Evolutionary conservation across 108 stramenopile species (phyloP).

Genomic region (Pseudonitzschia multiseries): DNA sequence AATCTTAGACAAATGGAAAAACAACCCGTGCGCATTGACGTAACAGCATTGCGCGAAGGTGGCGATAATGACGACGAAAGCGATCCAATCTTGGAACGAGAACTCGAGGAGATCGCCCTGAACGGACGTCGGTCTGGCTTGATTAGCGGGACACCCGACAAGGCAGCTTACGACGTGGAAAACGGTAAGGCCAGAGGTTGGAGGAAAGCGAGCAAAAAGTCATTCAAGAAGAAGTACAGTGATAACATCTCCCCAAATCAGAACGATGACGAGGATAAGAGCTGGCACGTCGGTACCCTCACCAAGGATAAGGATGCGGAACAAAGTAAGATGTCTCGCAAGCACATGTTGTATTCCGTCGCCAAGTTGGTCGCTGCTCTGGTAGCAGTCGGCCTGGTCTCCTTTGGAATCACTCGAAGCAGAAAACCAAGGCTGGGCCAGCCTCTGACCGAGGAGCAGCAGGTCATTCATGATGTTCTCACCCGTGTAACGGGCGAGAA

Average conservation of each 20-base stretch:
- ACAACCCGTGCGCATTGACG: constrained; percentile 19
- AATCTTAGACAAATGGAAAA: background rate
- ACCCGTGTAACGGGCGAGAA: constrained; percentile 30
- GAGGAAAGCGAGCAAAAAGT: background rate
- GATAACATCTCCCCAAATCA: no score
- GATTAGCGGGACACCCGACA: constrained; percentile 27
- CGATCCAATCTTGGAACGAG: constrained; percentile 34
- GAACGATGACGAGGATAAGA: constrained; percentile 17
- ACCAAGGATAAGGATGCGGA: constrained; percentile 6
- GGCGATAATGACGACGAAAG: constrained; percentile 14
- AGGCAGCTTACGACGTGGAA: constrained; percentile 24
- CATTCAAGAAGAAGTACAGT: background rate
- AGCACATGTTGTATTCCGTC: background rate
- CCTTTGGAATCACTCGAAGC: background rate
- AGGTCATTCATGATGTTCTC: constrained; percentile 31
- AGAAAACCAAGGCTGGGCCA: background rate
- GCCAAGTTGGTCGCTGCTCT: constrained; percentile 6
- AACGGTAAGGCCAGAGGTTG: constrained; percentile 20
- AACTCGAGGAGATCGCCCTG: constrained; percentile 38
- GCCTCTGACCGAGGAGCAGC: constrained; percentile 15
- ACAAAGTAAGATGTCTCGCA: background rate
- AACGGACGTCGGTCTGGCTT: constrained; percentile 31
- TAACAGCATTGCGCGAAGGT: background rate
- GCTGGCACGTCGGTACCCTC: constrained; percentile 21
- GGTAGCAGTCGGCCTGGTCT: constrained; percentile 6